Conservation (phyloP, 495 filamentous ascomycete genomes). For the Penicillium pulvis region DNA sequence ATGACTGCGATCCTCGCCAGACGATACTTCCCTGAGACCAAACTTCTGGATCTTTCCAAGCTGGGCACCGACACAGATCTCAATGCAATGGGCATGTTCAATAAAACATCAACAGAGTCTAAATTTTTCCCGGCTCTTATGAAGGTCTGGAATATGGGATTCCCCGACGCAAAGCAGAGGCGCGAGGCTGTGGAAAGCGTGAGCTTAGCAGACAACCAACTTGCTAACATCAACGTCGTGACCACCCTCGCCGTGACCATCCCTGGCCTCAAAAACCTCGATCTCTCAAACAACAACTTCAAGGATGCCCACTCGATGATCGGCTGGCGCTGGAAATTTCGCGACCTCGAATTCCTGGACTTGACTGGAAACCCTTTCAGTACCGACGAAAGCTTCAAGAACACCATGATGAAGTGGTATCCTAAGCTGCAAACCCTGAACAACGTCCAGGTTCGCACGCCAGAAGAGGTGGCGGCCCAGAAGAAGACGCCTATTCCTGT, state of each 20-base stretch:
- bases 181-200: constrained; percentile 74
- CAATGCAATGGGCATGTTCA: constrained; percentile 72
- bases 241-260: constrained; percentile 72
- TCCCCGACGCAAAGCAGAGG: constrained; percentile 64
- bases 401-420: constrained; percentile 79
- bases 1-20: constrained; percentile 63
- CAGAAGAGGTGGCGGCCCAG: constrained; percentile 60
- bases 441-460: constrained; percentile 67
- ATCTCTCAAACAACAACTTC: constrained; percentile 80
- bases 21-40: constrained; percentile 69
- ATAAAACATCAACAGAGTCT: constrained; percentile 64
- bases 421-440: constrained; percentile 75
- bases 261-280: constrained; percentile 79
- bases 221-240: constrained; percentile 68
- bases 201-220: constrained; percentile 73
- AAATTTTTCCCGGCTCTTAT: constrained; percentile 92
- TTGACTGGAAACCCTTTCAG: constrained; percentile 75
- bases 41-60: constrained; percentile 78
- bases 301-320: constrained; percentile 56
- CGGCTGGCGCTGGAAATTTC: constrained; percentile 77
- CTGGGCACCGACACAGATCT: constrained; percentile 70
- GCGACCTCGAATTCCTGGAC: constrained; percentile 73
- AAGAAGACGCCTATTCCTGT: constrained; percentile 68
- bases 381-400: constrained; percentile 59
- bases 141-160: constrained; percentile 72